Evolutionary conservation across 345 rosid species (phyloP), one percentile per base, ranked within the genome.

Genomic region (Aquilaria sinensis): DNA sequence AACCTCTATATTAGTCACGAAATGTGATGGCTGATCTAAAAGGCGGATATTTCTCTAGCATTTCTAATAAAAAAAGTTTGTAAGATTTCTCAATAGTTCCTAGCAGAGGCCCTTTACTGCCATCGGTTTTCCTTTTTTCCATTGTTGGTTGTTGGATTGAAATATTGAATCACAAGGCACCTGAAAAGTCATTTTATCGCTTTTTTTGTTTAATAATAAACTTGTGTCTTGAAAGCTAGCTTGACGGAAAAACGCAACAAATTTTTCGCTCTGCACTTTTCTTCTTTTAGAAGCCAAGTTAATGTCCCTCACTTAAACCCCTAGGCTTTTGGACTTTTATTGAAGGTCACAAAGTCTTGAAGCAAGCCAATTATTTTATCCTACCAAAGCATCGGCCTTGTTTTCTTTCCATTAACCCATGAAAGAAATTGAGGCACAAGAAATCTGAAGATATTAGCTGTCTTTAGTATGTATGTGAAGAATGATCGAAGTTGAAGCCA

Each of bases 281-380:
- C 80, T 76, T 76, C 66, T 62, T 58, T 69, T 69, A 55, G 64
- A 72, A 76, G 80, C 47, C 30, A 69, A 73, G 76, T 55, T 31
- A 71, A 14, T 51, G 31, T 0, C 4, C 31, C 31, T 5, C 48
- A 3, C 56, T 53, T 16, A 31, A 15, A 31, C 10, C 58, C 52
- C 48, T 23, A 23, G 23, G 4, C 7, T 37, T 37, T 7, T 37
- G 7, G 47, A 47, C 32, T 34, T 23, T 54, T 7, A 11, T 46
- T 61, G 57, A 23, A 51, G 50, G 50, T 48, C 9, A 37, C 12
- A 5, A 23, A 41, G 12, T 43, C 54, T n/a, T 31, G 9, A 15
- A 12, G 12, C 14, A 50, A 57, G 7, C 13, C 49, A 31, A 43
- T 31, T 16, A 3, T 29, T 4, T n/a, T 53, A 12, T 3, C 43